Base-by-base conservation (phyloP, 441 rosid genomes). In the Isatis lusitanica region DNA sequence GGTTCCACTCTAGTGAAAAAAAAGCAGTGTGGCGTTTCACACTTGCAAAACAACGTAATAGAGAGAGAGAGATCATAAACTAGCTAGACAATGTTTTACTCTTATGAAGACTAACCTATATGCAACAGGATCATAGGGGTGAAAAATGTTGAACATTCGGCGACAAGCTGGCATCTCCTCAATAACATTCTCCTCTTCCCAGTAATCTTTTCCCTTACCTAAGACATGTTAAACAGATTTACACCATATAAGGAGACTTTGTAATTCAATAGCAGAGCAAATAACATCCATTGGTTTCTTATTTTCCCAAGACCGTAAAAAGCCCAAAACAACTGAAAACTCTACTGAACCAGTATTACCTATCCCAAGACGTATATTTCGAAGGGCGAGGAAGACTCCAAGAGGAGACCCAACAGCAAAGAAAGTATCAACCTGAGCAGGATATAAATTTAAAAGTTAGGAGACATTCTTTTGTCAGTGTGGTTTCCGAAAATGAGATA, bases 361-460 rank as follows among this genome's bases (percentile, higher is more conserved):
- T 39, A 88, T 73, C 66, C 99, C 99, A 74, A 94, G 83, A 62
- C 96, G 97, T 61, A 90, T 68, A 74, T 94, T 94, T 18, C 97
- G 92, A 67, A 94, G 96, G 31, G 96, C 86, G 40, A 92, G 98
- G 78, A 94, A 92, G 78, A 92, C 98, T 77, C 99, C 98, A 61
- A 94, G 90, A 75, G 99, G 99, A 28, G 99, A 92, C 79, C 99
- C 99, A 81, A 94, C 98, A 6, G 98, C 99, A 78, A 89, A 94
- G 83, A 92, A 94, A 46, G 98, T 94, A 77, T 94, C 98, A 72
- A 94, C 96, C 98, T 94, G 82, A 30, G 52, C 13, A 59, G 40
- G 18, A 40, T 39, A 39, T 47, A 13, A 17, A 46, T n/a, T 18
- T 64, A 58, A 6, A 46, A 58, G 48, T 76, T 65, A 59, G 38